Evolutionary conservation across 2,329 filamentous ascomycete species (phyloP), one percentile per base, ranked within the genome.

Genomic region (Xylaria multiplex): DNA sequence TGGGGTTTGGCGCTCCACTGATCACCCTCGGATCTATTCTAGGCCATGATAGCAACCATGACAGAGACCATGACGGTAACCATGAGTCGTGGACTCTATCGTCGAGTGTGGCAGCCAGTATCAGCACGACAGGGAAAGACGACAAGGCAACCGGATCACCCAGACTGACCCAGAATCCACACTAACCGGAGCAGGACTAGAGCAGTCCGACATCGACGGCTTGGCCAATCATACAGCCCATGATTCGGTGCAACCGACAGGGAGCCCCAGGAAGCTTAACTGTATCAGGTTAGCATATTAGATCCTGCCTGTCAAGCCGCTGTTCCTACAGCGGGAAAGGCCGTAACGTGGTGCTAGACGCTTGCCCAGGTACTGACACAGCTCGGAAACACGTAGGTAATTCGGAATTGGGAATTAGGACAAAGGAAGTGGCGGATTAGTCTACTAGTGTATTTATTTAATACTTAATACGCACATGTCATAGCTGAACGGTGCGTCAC

Each of bases 21-120:
- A 67, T 67, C 65, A 65, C 22, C 61, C 62, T 58, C 48, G 40
- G 57, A 55, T 62, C 65, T 65, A 65, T 60, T 60, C 60, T 66
- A 53, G 60, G 60, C 60, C 60, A 37, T 59, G 48, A 57, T 30
- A 32, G 16, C 7, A 32, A 19, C 27, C 49, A 35, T 4, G 27
- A 35, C 42, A n/a, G 35, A 6, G 11, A 27, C 27, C 27, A 27
- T 27, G 27, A 27, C 27, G 3, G 27, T 27, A 13, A 37, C 35
- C 48, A 16, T 50, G 48, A 4, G 46, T 32, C 60, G 53, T 63
- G 55, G 55, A 40, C 32, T 22, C 48, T 50, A 27, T 32, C 35
- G 35, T 35, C 16, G 30, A 53, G 30, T 53, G 49, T 53, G 49
- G 22, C 49, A 53, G 49, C 52, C 35, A 42, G 13, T 16, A 16